Evolutionary conservation across 225 moss, liverwort and hornwort genomes (phyloP).

Genomic region (Polytrichum commune): DNA sequence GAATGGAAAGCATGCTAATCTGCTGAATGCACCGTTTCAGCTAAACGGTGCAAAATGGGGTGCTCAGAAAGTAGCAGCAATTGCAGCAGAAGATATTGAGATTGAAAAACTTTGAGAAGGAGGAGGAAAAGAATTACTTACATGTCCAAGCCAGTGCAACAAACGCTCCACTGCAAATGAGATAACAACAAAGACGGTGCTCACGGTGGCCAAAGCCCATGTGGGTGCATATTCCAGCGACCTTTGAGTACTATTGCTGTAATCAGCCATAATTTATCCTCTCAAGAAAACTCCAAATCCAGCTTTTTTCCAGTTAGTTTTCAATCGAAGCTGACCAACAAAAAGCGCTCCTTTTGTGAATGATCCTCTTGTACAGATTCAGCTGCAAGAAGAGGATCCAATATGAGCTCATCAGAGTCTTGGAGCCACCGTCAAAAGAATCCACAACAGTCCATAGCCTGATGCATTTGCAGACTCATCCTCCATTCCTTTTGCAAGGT

Average conservation of each 20-base stretch:
- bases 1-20: background rate
- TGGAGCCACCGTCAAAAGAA: no score
- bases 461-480: no score
- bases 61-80: background rate
- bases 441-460: no score
- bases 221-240: conserved; percentile 44
- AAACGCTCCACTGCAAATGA: conserved; percentile 41
- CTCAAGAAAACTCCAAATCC: background rate
- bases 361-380: background rate
- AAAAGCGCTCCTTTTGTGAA: background rate
- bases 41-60: background rate
- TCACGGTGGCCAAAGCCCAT: conserved; percentile 36
- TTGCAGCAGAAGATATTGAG: background rate
- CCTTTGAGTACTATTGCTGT: conserved; percentile 11
- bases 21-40: background rate
- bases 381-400: no score
- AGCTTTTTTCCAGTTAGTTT: background rate
- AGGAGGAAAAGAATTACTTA: conserved; percentile 4
- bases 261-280: conserved; percentile 23
- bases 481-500: no score
- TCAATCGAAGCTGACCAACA: background rate
- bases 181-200: conserved; percentile 30
- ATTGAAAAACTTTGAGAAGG: background rate
- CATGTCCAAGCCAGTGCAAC: conserved; percentile 29
- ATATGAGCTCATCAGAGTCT: no score